These are phyloP conservation scores for Trypanosoma scelopori DNA, from an alignment of 208 protist species.

Conservation along the genomic window DNA sequence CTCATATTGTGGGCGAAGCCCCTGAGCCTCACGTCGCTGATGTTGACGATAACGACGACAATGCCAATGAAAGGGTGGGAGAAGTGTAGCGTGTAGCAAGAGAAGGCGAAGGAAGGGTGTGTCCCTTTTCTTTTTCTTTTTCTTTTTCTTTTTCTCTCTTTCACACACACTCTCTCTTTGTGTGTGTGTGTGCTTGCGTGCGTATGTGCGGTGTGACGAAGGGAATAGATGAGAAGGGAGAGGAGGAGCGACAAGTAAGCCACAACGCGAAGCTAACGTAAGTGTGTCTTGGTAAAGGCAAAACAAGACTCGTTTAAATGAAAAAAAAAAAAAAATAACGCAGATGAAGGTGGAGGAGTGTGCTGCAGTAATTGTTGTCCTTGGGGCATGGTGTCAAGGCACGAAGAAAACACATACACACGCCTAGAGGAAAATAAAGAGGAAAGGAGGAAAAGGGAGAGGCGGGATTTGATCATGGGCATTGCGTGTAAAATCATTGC, in stretches of 20 bases:
- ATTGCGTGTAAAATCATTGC: too few species aligned
- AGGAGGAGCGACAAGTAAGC: background rate
- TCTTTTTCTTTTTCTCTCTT: too few species aligned
- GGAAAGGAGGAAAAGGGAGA: too few species aligned
- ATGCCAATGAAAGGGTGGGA: background rate
- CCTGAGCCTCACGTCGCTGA: constrained; percentile 45
- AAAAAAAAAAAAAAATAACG: too few species aligned
- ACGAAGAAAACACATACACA: too few species aligned
- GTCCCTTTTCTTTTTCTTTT: too few species aligned
- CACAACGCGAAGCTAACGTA: background rate
- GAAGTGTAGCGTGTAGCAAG: background rate
- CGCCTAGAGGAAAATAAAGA: too few species aligned
- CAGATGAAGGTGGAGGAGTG: background rate
- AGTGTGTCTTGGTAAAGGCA: background rate
- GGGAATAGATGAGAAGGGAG: background rate
- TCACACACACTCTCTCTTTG: too few species aligned
- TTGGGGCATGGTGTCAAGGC: too few species aligned
- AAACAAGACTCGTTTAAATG: background rate
- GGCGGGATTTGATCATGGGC: too few species aligned
- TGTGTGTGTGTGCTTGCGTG: too few species aligned
- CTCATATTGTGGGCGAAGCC: constrained; percentile 45
- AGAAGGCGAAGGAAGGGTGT: background rate
- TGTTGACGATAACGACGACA: background rate
- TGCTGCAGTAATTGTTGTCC: background rate
- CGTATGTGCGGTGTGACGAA: background rate